A percentile compares a stretch with the other conserved stretches of the same genome.
Evolutionary conservation across 2,329 filamentous ascomycete genomes (phyloP).

Genomic region (Dissoconium aciculare): DNA sequence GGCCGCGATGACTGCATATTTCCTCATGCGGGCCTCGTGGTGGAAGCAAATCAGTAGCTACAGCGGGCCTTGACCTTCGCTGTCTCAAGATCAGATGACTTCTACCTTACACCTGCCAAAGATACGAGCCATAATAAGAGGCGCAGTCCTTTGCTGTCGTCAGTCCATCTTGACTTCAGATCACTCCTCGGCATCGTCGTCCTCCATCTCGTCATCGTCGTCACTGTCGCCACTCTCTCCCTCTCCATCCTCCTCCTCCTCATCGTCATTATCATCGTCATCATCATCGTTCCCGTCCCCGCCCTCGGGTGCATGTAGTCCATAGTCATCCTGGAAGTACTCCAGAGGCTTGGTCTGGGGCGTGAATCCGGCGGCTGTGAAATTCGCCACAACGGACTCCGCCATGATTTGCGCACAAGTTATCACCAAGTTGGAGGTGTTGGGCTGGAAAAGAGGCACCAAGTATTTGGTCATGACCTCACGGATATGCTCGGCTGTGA

Average conservation of each 20-base stretch:
- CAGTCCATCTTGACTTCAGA: no score
- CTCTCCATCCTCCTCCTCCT: constrained; percentile 33
- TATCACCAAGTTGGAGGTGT: constrained; percentile 69
- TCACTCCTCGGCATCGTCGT: constrained; percentile 22
- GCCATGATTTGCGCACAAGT: constrained; percentile 76
- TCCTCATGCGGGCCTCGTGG: no score
- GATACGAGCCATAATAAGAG: no score
- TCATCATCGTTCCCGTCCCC: constrained; percentile 45
- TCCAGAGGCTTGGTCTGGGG: constrained; percentile 58
- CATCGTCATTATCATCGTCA: constrained; percentile 42
- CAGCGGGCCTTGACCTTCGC: no score
- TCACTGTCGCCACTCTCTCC: constrained; percentile 36
- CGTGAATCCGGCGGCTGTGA: constrained; percentile 63
- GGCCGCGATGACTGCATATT: no score
- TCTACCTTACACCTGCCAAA: no score
- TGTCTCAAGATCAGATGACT: no score
- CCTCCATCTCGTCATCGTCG: constrained; percentile 40
- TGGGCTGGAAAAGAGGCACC: constrained; percentile 63
- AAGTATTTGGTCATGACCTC: constrained; percentile 59
- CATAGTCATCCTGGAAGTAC: constrained; percentile 82
- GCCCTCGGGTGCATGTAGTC: constrained; percentile 49
- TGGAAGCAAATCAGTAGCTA: no score
- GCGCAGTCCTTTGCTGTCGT: no score
- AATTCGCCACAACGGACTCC: constrained; percentile 63
- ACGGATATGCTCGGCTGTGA: constrained; percentile 63